Base-by-base conservation (phyloP, 805 yeast species). In the Candida boidinii region DNA sequence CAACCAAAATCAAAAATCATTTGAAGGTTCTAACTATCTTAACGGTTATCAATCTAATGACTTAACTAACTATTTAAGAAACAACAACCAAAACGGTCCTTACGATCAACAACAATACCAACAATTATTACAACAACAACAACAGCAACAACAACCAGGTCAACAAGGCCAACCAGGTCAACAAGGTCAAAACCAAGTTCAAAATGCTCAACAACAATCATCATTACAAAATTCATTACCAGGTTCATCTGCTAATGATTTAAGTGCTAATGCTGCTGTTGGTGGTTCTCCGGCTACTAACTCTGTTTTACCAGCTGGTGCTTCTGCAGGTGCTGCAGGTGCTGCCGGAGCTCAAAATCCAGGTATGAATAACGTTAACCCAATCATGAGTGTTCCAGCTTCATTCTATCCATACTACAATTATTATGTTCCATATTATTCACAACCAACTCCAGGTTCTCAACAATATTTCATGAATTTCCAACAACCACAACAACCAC, bases 321-420 rank as follows among this genome's bases (percentile, higher is more conserved):
- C 35, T 23, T 17, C 33, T 17, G 30, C 38, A 26, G 34, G 45
- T 30, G 42, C 38, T 13, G 35, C 38, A 12, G 39, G 42, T 9
- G 37, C 40, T 22, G 46, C 43, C 17, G 38, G 36, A 13, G 32
- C 37, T 28, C 45, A 37, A 9, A 38, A 46, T 12, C 46, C 51
- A 30, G 50, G 45, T 26, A 37, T 46, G 39, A 45, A 35, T 33
- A 38, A 39, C 20, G 46, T 35, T 23, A 44, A 43, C 29, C 55
- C 55, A 39, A 49, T 51, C 53, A 45, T 51, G 48, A 51, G 54
- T 29, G 41, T 47, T 25, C 56, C 56, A 35, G 49, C 46, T 23
- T 46, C 50, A 14, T 49, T 43, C 40, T 53, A 47, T 43, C 56
- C 54, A 33, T 54, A 45, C 45, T 51, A 45, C 48, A 49, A 49